Evolutionary conservation across 805 yeast species (phyloP), one percentile per base, ranked within the genome.

Genomic region (Candida broadrunensis): DNA sequence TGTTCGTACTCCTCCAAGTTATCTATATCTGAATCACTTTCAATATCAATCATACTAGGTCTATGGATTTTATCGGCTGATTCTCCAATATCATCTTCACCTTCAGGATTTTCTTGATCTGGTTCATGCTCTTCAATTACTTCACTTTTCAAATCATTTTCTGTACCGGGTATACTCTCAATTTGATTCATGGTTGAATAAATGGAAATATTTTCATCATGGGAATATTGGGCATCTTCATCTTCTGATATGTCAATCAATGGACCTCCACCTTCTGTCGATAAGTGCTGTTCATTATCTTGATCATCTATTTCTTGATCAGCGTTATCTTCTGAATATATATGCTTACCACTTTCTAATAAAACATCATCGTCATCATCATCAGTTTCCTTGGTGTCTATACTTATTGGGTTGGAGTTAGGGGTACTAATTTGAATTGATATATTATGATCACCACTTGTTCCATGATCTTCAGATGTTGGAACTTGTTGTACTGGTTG

Each of bases 1-100:
- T 25, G 29, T 25, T 25, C 30, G 7, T 8, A 19, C 15, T 48
- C 56, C 33, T 58, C 63, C 35, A 58, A 47, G 30, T 57, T 58
- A 15, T 58, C 63, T 18, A 56, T 55, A 37, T 36, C 43, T 12
- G 39, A 38, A 27, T 23, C 43, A 32, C 33, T 40, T 20, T 26
- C 38, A 15, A 19, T 25, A 25, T 37, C 39, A 14, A 29, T 29
- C 4, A 15, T n/a, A 14, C 17, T 14, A 8, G 17, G 18, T 29
- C 7, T 14, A 5, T 29, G 32, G 4, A 14, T 29, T 15, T 15
- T 29, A 16, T 31, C 13, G 26, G 29, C 5, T 14, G 7, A 3
- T 8, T 16, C 17, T 6, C 23, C 34, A 19, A 14, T 11, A 16
- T 36, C 23, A n/a, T 30, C 31, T 12, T 37, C 23, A 6, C 17